Evolutionary conservation across 257 asterid genomes (phyloP).

Genomic region (Datura wrightii): DNA sequence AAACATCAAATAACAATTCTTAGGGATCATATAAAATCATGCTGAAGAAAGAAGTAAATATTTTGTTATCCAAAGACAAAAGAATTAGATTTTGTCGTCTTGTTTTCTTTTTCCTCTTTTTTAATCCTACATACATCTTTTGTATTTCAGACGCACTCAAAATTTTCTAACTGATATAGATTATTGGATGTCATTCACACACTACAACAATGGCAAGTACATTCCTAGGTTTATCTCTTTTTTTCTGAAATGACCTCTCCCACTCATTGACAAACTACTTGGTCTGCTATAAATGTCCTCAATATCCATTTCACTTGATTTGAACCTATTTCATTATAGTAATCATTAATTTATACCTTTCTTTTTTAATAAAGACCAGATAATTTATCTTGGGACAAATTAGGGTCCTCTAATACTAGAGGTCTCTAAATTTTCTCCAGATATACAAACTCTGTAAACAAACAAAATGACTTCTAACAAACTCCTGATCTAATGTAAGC

Average conservation of each 20-base stretch:
- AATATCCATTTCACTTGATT: background rate
- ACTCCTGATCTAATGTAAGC: background rate
- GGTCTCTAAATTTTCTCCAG: background rate
- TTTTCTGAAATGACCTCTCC: slow-evolving; percentile 18
- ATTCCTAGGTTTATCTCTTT: background rate
- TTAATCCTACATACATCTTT: background rate
- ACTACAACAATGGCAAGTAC: background rate
- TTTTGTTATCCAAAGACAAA: slow-evolving; percentile 9
- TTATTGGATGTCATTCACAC: background rate
- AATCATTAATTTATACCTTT: slow-evolving; percentile 6
- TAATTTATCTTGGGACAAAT: background rate
- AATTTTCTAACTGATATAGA: background rate
- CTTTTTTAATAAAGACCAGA: background rate
- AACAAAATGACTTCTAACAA: background rate
- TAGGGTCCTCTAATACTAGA: background rate
- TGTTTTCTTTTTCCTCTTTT: background rate
- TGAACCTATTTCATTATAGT: slow-evolving; percentile 23
- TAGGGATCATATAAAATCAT: background rate
- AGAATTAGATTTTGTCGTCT: background rate
- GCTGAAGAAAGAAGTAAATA: background rate
- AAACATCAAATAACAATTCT: background rate
- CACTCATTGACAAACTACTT: background rate
- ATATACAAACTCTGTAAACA: background rate
- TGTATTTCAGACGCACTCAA: slow-evolving; percentile 2
- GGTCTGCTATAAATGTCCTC: slow-evolving; percentile 17